phyloP scores from a whole-genome alignment of 768 basidiomycete species.

The Podaxis carcinomalis region DNA sequence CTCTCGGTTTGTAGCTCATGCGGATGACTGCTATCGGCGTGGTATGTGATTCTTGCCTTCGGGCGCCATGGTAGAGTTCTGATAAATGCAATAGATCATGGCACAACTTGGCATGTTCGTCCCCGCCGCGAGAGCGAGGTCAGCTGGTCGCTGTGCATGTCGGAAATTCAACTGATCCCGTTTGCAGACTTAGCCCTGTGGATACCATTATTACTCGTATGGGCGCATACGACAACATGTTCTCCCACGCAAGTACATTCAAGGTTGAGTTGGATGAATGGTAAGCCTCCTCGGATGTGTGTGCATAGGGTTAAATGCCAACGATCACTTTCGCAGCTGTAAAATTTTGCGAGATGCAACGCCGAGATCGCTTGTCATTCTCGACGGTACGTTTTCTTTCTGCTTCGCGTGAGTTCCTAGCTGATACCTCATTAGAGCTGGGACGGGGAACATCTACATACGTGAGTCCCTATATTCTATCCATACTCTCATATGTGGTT shows the following conservation, averaged over 20 bases:
- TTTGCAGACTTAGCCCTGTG: slow-evolving; percentile 71
- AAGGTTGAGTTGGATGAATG: slow-evolving; percentile 99
- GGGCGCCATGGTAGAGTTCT: not conserved
- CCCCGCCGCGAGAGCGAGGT: slow-evolving; percentile 80
- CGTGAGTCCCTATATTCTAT: slow-evolving; percentile 33
- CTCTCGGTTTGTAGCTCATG: slow-evolving; percentile 51
- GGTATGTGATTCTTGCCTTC: slow-evolving; percentile 34
- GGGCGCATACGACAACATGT: slow-evolving; percentile 99
- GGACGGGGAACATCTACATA: slow-evolving; percentile 95
- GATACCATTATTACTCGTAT: slow-evolving; percentile 94
- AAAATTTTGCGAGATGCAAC: slow-evolving; percentile 94
- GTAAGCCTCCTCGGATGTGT: slow-evolving; percentile 32
- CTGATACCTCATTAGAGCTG: slow-evolving; percentile 52
- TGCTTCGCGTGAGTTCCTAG: slow-evolving; percentile 7
- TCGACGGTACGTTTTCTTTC: slow-evolving; percentile 70
- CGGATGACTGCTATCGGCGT: slow-evolving; percentile 96
- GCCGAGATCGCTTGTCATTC: slow-evolving; percentile 88
- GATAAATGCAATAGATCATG: slow-evolving; percentile 56
- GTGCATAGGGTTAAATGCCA: not conserved
- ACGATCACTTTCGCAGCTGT: slow-evolving; percentile 45
- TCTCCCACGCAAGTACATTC: slow-evolving; percentile 91
- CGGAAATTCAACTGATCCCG: not conserved
- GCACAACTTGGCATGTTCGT: slow-evolving; percentile 96
- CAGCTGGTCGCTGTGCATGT: slow-evolving; percentile 14
- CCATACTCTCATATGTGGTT: not conserved